Conservation (phyloP, 768 basidiomycete genomes). For the Suillus clintonianus region DNA sequence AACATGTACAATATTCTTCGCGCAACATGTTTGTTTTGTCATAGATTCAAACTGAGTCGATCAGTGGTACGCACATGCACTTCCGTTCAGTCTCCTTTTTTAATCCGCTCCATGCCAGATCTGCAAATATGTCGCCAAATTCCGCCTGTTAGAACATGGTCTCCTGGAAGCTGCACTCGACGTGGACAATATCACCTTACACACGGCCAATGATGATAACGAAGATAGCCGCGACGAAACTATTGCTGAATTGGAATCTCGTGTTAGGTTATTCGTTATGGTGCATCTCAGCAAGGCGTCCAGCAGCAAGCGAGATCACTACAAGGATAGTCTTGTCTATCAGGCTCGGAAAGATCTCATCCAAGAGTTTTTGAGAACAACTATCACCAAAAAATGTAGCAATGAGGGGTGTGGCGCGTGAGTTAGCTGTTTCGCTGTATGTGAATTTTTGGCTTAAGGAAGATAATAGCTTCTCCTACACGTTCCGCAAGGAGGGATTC, state of each 20-base stretch:
- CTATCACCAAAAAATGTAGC: slow-evolving; percentile 72
- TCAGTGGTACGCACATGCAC: slow-evolving; percentile 53
- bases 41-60: slow-evolving; percentile 81
- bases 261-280: slow-evolving; percentile 67
- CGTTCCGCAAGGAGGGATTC: slow-evolving; percentile 91
- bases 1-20: slow-evolving; percentile 88
- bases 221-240: slow-evolving; percentile 57
- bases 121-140: slow-evolving; percentile 81
- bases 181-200: slow-evolving; percentile 67
- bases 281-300: slow-evolving; percentile 46
- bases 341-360: slow-evolving; percentile 84
- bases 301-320: slow-evolving; percentile 71
- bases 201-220: slow-evolving; percentile 28
- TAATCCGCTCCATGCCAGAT: slow-evolving; percentile 45
- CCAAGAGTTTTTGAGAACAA: slow-evolving; percentile 72
- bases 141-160: slow-evolving; percentile 87
- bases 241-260: slow-evolving; percentile 57
- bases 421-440: slow-evolving; percentile 34
- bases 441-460: slow-evolving; percentile 8
- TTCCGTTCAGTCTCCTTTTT: slow-evolving; percentile 12
- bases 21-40: slow-evolving; percentile 91
- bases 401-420: slow-evolving; percentile 80
- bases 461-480: slow-evolving; percentile 64
- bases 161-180: slow-evolving; percentile 79
- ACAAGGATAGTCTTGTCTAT: slow-evolving; percentile 88